Percentiles rank a stretch among this genome's conserved stretches.
Evolutionary conservation across 352 stramenopile species (phyloP).

Genomic region (Phytopythium montanum): DNA sequence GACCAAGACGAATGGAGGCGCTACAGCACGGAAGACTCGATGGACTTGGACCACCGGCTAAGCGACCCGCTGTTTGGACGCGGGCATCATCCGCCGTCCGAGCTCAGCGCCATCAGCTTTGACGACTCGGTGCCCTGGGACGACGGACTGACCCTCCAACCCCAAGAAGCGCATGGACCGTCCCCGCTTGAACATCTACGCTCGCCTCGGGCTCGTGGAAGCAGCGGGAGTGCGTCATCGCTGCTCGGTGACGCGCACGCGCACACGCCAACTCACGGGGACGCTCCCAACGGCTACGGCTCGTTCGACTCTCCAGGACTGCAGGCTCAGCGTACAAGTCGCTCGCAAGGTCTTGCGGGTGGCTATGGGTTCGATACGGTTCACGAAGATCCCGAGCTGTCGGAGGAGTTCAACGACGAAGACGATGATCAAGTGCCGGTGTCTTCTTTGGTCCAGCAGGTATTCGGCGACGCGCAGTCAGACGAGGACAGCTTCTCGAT

Average conservation of each 20-base stretch:
- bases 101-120: slow-evolving; percentile 74
- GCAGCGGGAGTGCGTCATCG: neutral
- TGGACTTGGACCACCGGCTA: slow-evolving; percentile 12
- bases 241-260: neutral
- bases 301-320: slow-evolving; percentile 4
- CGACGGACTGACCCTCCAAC: slow-evolving; percentile 41
- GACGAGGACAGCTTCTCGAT: slow-evolving; percentile 8
- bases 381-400: slow-evolving; percentile 3
- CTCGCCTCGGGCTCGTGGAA: neutral
- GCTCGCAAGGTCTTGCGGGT: neutral
- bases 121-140: slow-evolving; percentile 80
- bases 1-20: slow-evolving; percentile 18
- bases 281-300: neutral
- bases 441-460: slow-evolving; percentile 53
- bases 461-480: slow-evolving; percentile 30
- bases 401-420: slow-evolving; percentile 2
- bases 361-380: slow-evolving; percentile 4
- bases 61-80: slow-evolving; percentile 10
- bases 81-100: slow-evolving; percentile 22
- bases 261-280: neutral
- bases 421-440: slow-evolving; percentile 23
- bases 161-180: slow-evolving; percentile 9
- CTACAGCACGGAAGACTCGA: slow-evolving; percentile 4
- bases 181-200: neutral
- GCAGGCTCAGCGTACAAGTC: neutral